Evolutionary conservation across 2,329 filamentous ascomycete species (phyloP), one percentile per base, ranked within the genome.

Genomic region (Didymosphaeria variabile): DNA sequence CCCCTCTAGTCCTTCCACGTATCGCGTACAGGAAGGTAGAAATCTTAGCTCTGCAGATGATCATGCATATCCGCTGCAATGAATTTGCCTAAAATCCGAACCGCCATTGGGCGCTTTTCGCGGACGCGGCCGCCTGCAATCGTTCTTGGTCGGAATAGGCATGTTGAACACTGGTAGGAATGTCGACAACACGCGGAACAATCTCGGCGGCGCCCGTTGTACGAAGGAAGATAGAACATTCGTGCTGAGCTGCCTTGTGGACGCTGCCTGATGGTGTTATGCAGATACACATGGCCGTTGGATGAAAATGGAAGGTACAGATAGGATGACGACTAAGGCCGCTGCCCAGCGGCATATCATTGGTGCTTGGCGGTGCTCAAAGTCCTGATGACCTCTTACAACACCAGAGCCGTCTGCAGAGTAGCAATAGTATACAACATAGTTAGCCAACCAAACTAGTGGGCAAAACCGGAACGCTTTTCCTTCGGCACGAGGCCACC

Each of bases 371-470:
- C 21, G 26, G 21, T 46, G 29, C 12, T 55, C n/a, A 12, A 36
- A 23, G 53, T 38, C 42, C 29, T 29, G 42, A 17, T 46, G 40
- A 46, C 53, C 42, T 55, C 31, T 21, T 12, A 17, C 40, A 45
- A 55, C 29, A 19, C 31, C 31, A 36, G 10, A 46, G 19, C 21
- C 38, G 19, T 36, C 47, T 51, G 29, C 42, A 42, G 29, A 36
- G 19, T 46, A 46, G 53, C 21, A 38, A 34, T 55, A 55, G 45
- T 55, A 38, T 55, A 55, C 53, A 55, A 55, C 53, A 55, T 55
- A 23, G 17, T 46, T 21, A 3, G 42, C 53, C 40, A 34, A 32
- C 42, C 53, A 26, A 55, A 55, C 45, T n/a, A 46, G 34, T 29
- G 45, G 53, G 53, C 53, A 55, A 26, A 26, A 17, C 26, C 31